phyloP scores from a whole-genome alignment of 2,329 filamentous ascomycete species.

The Endoconidiophora polonica region DNA sequence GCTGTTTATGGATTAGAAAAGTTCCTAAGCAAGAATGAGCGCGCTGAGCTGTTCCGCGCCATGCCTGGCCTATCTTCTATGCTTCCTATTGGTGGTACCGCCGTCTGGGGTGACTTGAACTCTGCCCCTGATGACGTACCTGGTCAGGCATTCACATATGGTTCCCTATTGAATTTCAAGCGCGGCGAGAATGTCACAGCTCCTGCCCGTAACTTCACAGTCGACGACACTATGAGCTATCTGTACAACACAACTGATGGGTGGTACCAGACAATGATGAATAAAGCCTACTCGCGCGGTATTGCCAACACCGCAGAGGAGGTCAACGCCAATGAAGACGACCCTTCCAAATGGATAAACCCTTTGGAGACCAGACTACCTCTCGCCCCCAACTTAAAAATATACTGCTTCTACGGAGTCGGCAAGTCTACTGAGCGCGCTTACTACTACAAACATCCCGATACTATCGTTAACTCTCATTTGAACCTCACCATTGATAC shows the following conservation, averaged over 20 bases:
- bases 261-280: constrained; percentile 68
- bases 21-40: constrained; percentile 78
- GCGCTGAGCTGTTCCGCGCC: constrained; percentile 82
- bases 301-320: constrained; percentile 64
- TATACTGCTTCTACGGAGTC: constrained; percentile 94
- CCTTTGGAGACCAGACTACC: constrained; percentile 80
- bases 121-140: constrained; percentile 78
- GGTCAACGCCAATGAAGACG: constrained; percentile 66
- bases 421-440: constrained; percentile 85
- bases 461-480: constrained; percentile 45
- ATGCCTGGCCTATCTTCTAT: constrained; percentile 97
- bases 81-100: constrained; percentile 84
- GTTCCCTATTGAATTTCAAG: constrained; percentile 73
- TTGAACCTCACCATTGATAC: constrained; percentile 64
- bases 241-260: constrained; percentile 61
- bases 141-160: constrained; percentile 56
- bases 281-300: constrained; percentile 69
- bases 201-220: constrained; percentile 60
- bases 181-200: constrained; percentile 44
- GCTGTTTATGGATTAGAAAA: constrained; percentile 95
- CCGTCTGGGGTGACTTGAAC: constrained; percentile 80
- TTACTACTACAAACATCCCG: constrained; percentile 69
- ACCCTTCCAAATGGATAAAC: constrained; percentile 80
- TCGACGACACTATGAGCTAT: constrained; percentile 60
- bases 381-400: constrained; percentile 73